These are phyloP conservation scores for Pleomassaria siparia DNA, from an alignment of 2,329 filamentous ascomycete species.

Conservation along the genomic window DNA sequence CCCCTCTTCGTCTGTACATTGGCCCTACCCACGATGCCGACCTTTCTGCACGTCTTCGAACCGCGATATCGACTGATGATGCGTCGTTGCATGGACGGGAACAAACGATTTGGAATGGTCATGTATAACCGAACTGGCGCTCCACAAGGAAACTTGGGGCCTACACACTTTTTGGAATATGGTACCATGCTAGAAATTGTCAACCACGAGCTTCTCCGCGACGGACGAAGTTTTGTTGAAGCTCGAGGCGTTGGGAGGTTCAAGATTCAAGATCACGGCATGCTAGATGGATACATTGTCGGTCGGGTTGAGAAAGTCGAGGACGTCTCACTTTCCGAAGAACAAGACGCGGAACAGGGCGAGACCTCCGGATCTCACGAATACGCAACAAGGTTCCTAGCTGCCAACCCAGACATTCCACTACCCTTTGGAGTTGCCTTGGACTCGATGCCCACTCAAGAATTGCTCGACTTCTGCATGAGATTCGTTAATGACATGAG, in stretches of 20 bases:
- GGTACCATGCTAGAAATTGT: conserved; percentile 79
- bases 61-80: conserved; percentile 92
- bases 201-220: conserved; percentile 70
- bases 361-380: conserved; percentile 57
- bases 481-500: conserved; percentile 72
- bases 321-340: conserved; percentile 78
- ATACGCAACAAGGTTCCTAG: conserved; percentile 31
- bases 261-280: conserved; percentile 64
- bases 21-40: conserved; percentile 77
- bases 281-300: conserved; percentile 75
- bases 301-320: conserved; percentile 76
- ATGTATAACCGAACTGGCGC: conserved; percentile 62
- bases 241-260: conserved; percentile 77
- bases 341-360: conserved; percentile 72
- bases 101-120: conserved; percentile 83
- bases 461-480: conserved; percentile 65
- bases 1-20: conserved; percentile 78
- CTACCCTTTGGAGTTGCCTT: conserved; percentile 42
- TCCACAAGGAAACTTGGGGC: conserved; percentile 56
- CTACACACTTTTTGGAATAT: conserved; percentile 66
- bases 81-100: conserved; percentile 70
- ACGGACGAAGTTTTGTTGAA: conserved; percentile 81
- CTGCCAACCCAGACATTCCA: conserved; percentile 29
- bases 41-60: conserved; percentile 89
- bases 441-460: conserved; percentile 66